phyloP scores from a whole-genome alignment of 768 basidiomycete species.

The Phanerochaete carnosa region DNA sequence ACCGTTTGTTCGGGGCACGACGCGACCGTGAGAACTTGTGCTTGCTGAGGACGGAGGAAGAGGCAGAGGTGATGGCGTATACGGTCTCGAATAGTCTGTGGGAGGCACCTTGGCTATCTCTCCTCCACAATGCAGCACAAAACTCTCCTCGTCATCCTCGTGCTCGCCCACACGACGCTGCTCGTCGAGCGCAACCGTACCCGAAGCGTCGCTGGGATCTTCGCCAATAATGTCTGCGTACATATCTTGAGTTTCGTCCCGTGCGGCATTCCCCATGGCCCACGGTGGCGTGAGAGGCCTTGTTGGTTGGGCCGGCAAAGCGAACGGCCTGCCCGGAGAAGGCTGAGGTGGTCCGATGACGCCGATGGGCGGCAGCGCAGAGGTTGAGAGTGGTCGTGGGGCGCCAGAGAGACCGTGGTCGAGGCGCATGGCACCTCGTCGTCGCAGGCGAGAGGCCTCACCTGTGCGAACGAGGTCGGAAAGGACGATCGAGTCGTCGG shows the following conservation, averaged over 20 bases:
- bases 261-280: not conserved
- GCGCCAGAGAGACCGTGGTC: slow-evolving; percentile 34
- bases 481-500: slow-evolving; percentile 67
- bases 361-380: slow-evolving; percentile 1
- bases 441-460: slow-evolving; percentile 69
- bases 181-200: not conserved
- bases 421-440: slow-evolving; percentile 69
- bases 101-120: not conserved
- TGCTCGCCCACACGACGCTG: slow-evolving; percentile 13
- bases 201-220: not conserved
- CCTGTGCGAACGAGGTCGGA: slow-evolving; percentile 73
- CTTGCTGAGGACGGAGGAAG: slow-evolving; percentile 18
- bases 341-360: not conserved
- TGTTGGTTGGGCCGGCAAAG: not conserved
- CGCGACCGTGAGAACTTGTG: slow-evolving; percentile 12
- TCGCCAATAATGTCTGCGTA: not conserved
- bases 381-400: slow-evolving; percentile 11
- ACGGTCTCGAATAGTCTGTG: slow-evolving; percentile 14
- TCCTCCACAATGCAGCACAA: slow-evolving; percentile 41
- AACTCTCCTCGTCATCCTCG: slow-evolving; percentile 25
- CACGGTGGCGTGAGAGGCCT: slow-evolving; percentile 1
- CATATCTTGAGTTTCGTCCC: not conserved
- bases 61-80: slow-evolving; percentile 35
- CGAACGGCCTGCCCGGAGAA: slow-evolving; percentile 7
- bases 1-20: slow-evolving; percentile 41